phyloP scores from a whole-genome alignment of 1,139 yeast genomes.

The Magnusiomyces clavatus region DNA sequence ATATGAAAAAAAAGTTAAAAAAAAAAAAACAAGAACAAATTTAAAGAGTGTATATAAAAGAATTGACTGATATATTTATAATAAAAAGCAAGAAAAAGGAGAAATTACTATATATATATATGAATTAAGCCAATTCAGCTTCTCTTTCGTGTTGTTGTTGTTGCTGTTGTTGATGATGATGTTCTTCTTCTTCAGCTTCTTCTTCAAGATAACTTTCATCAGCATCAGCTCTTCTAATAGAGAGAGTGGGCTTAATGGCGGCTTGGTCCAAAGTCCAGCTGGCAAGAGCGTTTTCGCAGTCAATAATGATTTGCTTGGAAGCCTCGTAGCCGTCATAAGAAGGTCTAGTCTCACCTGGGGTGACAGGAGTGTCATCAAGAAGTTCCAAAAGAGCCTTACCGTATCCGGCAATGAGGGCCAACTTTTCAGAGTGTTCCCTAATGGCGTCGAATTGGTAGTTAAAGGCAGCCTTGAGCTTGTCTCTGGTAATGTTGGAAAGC shows the following conservation, averaged over 20 bases:
- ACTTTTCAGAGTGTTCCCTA: constrained; percentile 93
- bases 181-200: constrained; percentile 37
- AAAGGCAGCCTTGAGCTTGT: constrained; percentile 94
- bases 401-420: constrained; percentile 95
- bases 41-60: too few relatives aligned
- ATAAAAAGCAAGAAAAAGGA: background rate
- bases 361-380: constrained; percentile 91
- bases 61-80: too few relatives aligned
- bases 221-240: constrained; percentile 36
- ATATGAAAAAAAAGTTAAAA: too few relatives aligned
- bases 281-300: constrained; percentile 93
- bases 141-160: constrained; percentile 8
- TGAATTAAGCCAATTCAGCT: background rate
- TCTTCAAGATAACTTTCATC: constrained; percentile 11
- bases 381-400: constrained; percentile 95
- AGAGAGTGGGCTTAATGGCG: constrained; percentile 87
- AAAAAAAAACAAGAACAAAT: too few relatives aligned
- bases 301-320: constrained; percentile 93
- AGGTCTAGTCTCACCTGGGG: constrained; percentile 98
- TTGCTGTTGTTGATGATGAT: constrained; percentile 13
- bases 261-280: constrained; percentile 96
- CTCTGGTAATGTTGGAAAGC: constrained; percentile 94
- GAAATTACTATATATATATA: background rate
- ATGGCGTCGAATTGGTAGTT: constrained; percentile 94
- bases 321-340: constrained; percentile 98